These are phyloP conservation scores for Abrus precatorius DNA, from an alignment of 306 rosid genomes.

Conservation along the genomic window DNA sequence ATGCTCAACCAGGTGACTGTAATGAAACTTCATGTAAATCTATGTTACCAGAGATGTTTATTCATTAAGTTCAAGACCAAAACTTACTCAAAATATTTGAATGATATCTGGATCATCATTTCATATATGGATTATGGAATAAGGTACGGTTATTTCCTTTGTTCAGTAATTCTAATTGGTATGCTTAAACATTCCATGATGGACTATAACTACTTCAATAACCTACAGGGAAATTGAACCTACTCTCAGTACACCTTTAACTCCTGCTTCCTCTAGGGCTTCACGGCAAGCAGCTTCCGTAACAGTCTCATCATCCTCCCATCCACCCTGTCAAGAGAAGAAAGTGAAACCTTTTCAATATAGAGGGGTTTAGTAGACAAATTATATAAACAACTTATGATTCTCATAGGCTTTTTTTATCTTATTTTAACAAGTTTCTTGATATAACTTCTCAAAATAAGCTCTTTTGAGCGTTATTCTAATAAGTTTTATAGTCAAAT, in stretches of 20 bases:
- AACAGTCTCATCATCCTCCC: conserved; percentile 92
- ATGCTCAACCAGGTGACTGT: neutral
- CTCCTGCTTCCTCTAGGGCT: conserved; percentile 94
- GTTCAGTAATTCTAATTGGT: conserved; percentile 18
- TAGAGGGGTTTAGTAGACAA: neutral
- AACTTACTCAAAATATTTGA: conserved; percentile 18
- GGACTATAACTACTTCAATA: conserved; percentile 31
- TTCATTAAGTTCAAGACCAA: conserved; percentile 35
- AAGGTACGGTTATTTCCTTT: neutral
- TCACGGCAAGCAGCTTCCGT: conserved; percentile 88
- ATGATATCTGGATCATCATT: too few species aligned
- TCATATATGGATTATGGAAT: conserved; percentile 5
- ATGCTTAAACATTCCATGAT: conserved; percentile 10
- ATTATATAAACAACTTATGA: too few species aligned
- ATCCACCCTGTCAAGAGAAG: conserved; percentile 75
- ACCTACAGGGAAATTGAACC: conserved; percentile 50
- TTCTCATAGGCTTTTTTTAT: too few species aligned
- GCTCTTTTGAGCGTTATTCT: too few species aligned
- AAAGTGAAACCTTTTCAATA: conserved; percentile 26
- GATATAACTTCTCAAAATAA: too few species aligned
- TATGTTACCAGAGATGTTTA: conserved; percentile 6
- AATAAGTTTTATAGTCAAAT: too few species aligned
- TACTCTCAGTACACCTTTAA: conserved; percentile 78
- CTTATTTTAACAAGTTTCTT: too few species aligned
- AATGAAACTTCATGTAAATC: conserved; percentile 9